Evolutionary conservation across 75 land plant genomes (phyloP).

Genomic region (Cunninghamia lanceolata): DNA sequence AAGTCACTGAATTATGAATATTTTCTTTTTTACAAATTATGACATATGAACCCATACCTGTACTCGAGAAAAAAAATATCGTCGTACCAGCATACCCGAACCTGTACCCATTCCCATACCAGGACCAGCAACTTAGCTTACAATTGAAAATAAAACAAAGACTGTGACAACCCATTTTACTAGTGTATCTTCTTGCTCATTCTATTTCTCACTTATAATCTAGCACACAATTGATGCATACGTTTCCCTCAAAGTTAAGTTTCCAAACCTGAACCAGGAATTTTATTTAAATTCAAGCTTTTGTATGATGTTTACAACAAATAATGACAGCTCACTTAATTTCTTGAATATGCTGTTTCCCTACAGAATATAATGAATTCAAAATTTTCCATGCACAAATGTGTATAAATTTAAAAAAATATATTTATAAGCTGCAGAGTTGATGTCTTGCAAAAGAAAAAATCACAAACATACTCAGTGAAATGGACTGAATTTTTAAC

Average conservation of each 20-base stretch:
- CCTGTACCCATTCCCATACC: too few species aligned
- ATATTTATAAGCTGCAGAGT: not conserved
- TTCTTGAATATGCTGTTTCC: not conserved
- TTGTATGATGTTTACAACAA: not conserved
- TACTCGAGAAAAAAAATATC: too few species aligned
- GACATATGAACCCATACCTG: too few species aligned
- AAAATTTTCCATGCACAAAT: not conserved
- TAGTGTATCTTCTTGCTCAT: too few species aligned
- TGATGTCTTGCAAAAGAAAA: not conserved
- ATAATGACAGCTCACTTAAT: not conserved
- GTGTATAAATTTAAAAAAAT: not conserved
- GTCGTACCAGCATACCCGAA: too few species aligned
- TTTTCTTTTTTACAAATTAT: too few species aligned
- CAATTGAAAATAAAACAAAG: too few species aligned
- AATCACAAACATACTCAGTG: not conserved
- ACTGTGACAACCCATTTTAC: too few species aligned
- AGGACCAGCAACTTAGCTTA: too few species aligned
- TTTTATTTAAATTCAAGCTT: not conserved
- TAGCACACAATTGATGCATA: not conserved
- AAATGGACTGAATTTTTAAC: not conserved
- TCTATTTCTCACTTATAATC: not conserved
- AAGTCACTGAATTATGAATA: too few species aligned
- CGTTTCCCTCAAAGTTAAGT: not conserved
- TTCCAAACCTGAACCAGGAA: not conserved
- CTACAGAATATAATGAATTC: not conserved